Evolutionary conservation across 2,329 filamentous ascomycete genomes (phyloP), one percentile per base, ranked within the genome.

Genomic region (Beauveria medogensis): DNA sequence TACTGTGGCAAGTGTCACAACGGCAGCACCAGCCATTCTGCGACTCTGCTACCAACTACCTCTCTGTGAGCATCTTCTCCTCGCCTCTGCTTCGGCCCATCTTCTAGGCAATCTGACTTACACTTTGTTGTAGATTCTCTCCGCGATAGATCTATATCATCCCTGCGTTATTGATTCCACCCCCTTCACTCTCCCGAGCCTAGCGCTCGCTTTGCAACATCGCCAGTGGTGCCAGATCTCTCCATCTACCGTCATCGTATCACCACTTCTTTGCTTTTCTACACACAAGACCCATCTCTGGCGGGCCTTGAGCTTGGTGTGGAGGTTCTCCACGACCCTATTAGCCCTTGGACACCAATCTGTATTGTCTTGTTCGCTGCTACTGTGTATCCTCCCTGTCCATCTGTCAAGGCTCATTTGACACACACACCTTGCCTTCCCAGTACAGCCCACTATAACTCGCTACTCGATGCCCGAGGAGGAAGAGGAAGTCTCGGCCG

Each of bases 391-490:
- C 5, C 18, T 59, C 50, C 48, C 40, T 53, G 20, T 43, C 50
- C 47, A 46, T 24, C 47, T 48, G 47, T 24, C 37, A n/a, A 62
- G 50, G 41, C 55, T 48, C 46, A 26, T 28, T 57, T 41, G 63
- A 56, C 55, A 60, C 52, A 24, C 43, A 46, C 14, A 52, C 52
- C 44, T 26, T 40, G 57, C 59, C 52, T 30, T 12, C 41, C 30
- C 10, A 28, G 28, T 12, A 48, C 28, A 60, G 28, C 43, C 58
- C 58, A 60, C 58, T 47, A 62, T 65, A 57, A 52, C 64, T 62
- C 57, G 62, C 58, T 52, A 47, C 46, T 52, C 30, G 41, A 64
- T 63, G 61, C 52, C 61, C 57, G 61, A 63, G 46, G 61, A 63
- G 24, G 61, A 63, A 47, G 48, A 48, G 28, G 14, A 37, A 37